Evolutionary conservation across 1,139 yeast species (phyloP).

Genomic region (Nakaseomyces nivariensis): DNA sequence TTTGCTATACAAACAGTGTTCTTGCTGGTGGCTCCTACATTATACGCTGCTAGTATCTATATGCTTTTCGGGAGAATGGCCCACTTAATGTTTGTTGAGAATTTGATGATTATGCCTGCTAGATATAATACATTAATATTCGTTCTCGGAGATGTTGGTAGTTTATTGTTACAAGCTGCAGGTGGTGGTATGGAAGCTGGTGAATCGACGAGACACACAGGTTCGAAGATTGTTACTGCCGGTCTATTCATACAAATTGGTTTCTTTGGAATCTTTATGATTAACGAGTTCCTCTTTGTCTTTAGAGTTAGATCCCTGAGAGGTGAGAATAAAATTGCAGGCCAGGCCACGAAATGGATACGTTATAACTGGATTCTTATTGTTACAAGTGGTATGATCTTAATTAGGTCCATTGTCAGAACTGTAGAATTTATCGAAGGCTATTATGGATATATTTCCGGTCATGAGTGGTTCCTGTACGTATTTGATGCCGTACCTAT

Average conservation of each 20-base stretch:
- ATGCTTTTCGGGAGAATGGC: conserved; percentile 36
- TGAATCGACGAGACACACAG: conserved; percentile 13
- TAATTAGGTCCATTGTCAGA: conserved; percentile 36
- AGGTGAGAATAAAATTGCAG: conserved; percentile 3
- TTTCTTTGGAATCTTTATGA: conserved; percentile 31
- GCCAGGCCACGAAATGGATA: conserved; percentile 14
- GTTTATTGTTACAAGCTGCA: conserved; percentile 35
- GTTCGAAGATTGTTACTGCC: conserved; percentile 26
- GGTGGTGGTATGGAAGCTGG: conserved; percentile 37
- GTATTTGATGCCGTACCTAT: conserved; percentile 32
- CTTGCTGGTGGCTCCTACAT: conserved; percentile 36
- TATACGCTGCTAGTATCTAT: conserved; percentile 38
- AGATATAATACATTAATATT: conserved; percentile 33
- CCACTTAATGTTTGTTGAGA: conserved; percentile 24
- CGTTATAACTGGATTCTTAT: conserved; percentile 22
- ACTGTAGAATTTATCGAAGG: conserved; percentile 36
- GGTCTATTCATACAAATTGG: conserved; percentile 33
- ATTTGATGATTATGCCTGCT: conserved; percentile 28
- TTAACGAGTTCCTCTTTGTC: conserved; percentile 19
- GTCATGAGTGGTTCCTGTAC: conserved; percentile 33
- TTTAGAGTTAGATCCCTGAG: conserved; percentile 7
- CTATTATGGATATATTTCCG: conserved; percentile 29
- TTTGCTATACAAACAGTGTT: conserved; percentile 33
- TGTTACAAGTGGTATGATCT: conserved; percentile 29
- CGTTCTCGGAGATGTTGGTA: conserved; percentile 37